Evolutionary conservation across 129 eudicot genomes (phyloP), one percentile per base, ranked within the genome.

Genomic region (Solidago caesia): DNA sequence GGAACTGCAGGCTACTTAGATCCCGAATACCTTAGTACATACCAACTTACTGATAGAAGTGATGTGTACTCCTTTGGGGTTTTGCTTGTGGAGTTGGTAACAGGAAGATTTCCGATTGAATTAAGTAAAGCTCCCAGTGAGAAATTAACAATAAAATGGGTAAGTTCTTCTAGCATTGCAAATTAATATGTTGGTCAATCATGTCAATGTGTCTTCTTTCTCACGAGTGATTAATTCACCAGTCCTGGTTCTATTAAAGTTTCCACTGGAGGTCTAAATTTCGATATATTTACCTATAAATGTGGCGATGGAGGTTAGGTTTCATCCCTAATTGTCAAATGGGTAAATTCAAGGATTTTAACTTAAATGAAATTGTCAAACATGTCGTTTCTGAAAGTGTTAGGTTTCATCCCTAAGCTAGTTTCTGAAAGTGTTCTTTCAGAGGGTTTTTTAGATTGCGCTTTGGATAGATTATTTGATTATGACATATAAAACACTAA

Each of bases 61-160:
- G 98, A 92, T 82, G 96, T 92, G 25, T 92, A 89, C 84, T 92
- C 96, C 44, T 92, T 92, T 75, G 98, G 98, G 47, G 89, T 92
- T 62, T 53, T 92, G 81, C 89, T 92, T 27, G 82, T 89, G 42
- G 98, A 92, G 77, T 65, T 92, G 65, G 84, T 92, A 21, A 89
- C 98, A 0, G 96, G 96, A 82, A 85, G 98, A 63, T 74, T 66
- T 7, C 98, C 98, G 11, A 81, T 89, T 7, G 98, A 92, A 15
- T 65, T 73, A 11, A 75, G 67, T 29, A 85, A 75, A 81, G 45
- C 82, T 44, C 61, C 75, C 16, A 79, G 75, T 26, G 96, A 92
- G 82, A 86, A 89, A 79, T 33, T 87, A n/a, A 92, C 96, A 7
- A 75, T 52, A 74, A 85, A 67, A 81, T 92, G 98, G 97, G 97